phyloP scores from a whole-genome alignment of 192 early-diverging fungal genomes.

The Helicostylum pulchrum region DNA sequence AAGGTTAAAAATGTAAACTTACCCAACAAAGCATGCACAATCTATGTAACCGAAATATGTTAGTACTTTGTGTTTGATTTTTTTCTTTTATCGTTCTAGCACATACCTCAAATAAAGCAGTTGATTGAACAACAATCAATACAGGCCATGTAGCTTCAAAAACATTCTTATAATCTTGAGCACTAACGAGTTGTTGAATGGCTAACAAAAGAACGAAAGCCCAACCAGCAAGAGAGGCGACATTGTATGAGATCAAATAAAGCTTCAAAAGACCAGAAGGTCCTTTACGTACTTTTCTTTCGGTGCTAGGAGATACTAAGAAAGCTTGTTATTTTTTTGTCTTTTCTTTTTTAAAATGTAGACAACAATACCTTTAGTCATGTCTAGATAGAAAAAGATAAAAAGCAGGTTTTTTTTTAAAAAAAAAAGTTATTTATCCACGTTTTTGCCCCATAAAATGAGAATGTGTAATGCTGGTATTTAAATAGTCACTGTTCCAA shows the following conservation, averaged over 20 bases:
- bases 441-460: too few relatives aligned
- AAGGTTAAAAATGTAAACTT: background rate
- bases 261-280: slow-evolving; percentile 28
- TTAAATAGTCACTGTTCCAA: too few relatives aligned
- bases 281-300: background rate
- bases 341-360: too few relatives aligned
- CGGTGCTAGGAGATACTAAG: too few relatives aligned
- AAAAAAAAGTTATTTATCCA: too few relatives aligned
- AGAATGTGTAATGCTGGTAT: too few relatives aligned
- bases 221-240: slow-evolving; percentile 82
- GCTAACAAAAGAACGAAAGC: slow-evolving; percentile 62
- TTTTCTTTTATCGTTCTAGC: background rate
- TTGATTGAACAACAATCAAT: slow-evolving; percentile 75
- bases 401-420: too few relatives aligned
- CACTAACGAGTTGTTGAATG: slow-evolving; percentile 46
- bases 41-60: slow-evolving; percentile 17
- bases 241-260: slow-evolving; percentile 88
- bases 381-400: too few relatives aligned
- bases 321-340: too few relatives aligned
- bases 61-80: background rate
- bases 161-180: slow-evolving; percentile 54
- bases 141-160: slow-evolving; percentile 64
- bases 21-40: slow-evolving; percentile 39
- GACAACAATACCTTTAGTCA: too few relatives aligned
- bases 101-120: slow-evolving; percentile 78